Conservation (phyloP, 2,329 filamentous ascomycete genomes). For the Pestalotiopsis sp. region DNA sequence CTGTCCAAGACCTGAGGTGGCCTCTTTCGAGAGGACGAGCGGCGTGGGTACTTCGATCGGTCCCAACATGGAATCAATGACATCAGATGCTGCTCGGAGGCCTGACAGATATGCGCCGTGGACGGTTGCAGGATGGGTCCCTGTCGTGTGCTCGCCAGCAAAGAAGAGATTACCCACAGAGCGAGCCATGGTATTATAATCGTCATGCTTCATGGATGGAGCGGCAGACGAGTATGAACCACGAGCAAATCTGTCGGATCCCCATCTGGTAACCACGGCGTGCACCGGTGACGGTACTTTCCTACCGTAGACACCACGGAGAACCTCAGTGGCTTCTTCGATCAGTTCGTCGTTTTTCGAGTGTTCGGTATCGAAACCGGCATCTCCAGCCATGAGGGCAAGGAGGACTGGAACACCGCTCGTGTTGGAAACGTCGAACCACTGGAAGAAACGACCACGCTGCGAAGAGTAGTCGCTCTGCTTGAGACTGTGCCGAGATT, state of each 20-base stretch:
- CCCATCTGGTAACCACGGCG: constrained; percentile 90
- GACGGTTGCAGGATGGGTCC: constrained; percentile 93
- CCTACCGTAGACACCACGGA: constrained; percentile 74
- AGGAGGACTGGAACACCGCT: constrained; percentile 86
- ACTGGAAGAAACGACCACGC: constrained; percentile 93
- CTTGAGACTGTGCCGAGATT: constrained; percentile 69
- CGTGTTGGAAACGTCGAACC: constrained; percentile 94
- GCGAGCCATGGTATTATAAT: constrained; percentile 91
- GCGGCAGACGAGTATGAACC: constrained; percentile 96
- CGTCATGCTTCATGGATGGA: constrained; percentile 77
- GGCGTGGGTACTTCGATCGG: constrained; percentile 78
- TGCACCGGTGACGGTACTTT: constrained; percentile 79
- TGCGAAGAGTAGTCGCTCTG: constrained; percentile 79
- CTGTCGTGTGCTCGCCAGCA: constrained; percentile 94
- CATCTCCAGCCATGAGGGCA: constrained; percentile 93
- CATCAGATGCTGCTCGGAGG: constrained; percentile 83
- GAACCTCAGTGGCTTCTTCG: constrained; percentile 76
- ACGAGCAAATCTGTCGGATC: constrained; percentile 84
- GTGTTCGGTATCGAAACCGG: constrained; percentile 84
- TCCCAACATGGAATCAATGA: constrained; percentile 79
- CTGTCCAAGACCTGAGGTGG: constrained; percentile 33
- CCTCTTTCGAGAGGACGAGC: constrained; percentile 70
- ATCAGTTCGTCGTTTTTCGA: constrained; percentile 77
- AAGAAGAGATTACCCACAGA: constrained; percentile 89
- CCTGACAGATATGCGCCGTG: constrained; percentile 96